phyloP scores from a whole-genome alignment of 2,329 filamentous ascomycete species.

The Metarhizium robertsii region DNA sequence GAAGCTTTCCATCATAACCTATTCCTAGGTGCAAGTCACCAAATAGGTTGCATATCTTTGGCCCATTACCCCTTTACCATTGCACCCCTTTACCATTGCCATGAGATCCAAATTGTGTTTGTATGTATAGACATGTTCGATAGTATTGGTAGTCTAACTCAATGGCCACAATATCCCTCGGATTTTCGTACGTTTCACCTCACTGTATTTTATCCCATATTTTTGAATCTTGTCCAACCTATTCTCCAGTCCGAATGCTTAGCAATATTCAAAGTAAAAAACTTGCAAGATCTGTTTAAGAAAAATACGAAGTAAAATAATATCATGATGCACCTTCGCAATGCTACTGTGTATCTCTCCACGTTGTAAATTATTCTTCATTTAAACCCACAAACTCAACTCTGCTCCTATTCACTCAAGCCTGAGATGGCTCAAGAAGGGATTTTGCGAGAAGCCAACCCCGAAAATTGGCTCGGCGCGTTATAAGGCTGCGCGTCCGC shows the following conservation, averaged over 20 bases:
- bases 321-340: neutral
- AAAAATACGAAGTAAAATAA: neutral
- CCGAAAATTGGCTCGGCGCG: too few relatives aligned
- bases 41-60: too few relatives aligned
- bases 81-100: too few relatives aligned
- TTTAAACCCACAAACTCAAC: neutral
- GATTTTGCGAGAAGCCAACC: neutral
- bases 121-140: too few relatives aligned
- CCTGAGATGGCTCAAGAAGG: neutral
- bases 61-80: too few relatives aligned
- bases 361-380: neutral
- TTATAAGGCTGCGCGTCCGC: constrained; percentile 3
- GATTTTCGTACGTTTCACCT: neutral
- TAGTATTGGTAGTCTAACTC: too few relatives aligned
- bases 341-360: neutral
- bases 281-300: neutral
- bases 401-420: neutral
- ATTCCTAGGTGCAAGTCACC: too few relatives aligned
- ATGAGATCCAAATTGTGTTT: too few relatives aligned
- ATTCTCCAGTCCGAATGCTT: neutral
- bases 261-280: neutral
- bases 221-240: neutral
- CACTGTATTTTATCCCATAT: neutral
- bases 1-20: too few relatives aligned
- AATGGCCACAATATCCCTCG: neutral